Evolutionary conservation across 768 basidiomycete species (phyloP).

Genomic region (Macrolepiota dolichaula): DNA sequence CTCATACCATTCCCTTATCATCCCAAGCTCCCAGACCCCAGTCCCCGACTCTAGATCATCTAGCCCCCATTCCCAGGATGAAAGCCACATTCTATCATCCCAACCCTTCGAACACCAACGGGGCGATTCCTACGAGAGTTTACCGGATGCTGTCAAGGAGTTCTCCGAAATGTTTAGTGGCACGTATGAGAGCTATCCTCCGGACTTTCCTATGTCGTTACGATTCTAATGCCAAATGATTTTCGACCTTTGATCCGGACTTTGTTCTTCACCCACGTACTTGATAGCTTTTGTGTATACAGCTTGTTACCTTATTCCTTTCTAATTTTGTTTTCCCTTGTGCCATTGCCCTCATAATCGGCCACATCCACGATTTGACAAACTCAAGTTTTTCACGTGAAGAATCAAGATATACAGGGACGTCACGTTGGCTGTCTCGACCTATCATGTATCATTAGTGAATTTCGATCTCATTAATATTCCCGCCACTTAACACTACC

Average conservation of each 20-base stretch:
- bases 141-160: conserved; percentile 36
- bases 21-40: background rate
- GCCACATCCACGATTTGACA: too few relatives aligned
- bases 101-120: conserved; percentile 1
- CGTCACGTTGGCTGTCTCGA: background rate
- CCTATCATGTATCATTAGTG: conserved; percentile 7
- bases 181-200: conserved; percentile 36
- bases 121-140: conserved; percentile 21
- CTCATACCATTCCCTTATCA: too few relatives aligned
- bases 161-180: conserved; percentile 43
- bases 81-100: background rate
- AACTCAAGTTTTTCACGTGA: background rate
- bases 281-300: conserved; percentile 8
- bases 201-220: conserved; percentile 37
- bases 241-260: background rate
- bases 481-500: conserved; percentile 6
- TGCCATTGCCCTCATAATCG: background rate
- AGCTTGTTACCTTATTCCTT: background rate
- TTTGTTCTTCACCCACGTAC: background rate
- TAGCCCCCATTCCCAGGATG: background rate
- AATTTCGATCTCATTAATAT: background rate
- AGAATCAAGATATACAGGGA: background rate
- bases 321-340: background rate
- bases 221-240: conserved; percentile 21
- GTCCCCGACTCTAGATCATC: background rate